phyloP scores from a whole-genome alignment of 2,329 filamentous ascomycete species.

The Purpureocillium lavendulum region DNA sequence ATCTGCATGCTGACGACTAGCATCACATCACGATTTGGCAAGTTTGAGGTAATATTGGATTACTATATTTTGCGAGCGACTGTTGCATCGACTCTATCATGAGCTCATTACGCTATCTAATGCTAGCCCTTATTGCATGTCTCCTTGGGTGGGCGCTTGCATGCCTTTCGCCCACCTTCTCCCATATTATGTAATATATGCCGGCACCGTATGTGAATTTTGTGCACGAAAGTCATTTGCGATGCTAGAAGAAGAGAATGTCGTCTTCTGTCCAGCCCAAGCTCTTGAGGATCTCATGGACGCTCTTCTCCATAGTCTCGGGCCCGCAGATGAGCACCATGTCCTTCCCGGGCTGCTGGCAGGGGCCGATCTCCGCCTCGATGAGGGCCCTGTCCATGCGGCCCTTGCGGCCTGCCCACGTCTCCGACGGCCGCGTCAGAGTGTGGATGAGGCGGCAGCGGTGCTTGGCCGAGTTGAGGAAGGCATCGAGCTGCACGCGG shows the following conservation, averaged over 20 bases:
- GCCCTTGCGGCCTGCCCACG: conserved; percentile 62
- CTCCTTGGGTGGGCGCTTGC: too few species aligned
- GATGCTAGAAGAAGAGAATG: conserved; percentile 15
- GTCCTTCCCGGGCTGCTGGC: conserved; percentile 33
- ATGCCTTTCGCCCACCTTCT: too few species aligned
- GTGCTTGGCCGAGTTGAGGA: conserved; percentile 43
- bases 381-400: conserved; percentile 58
- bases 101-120: too few species aligned
- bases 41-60: too few species aligned
- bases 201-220: too few species aligned
- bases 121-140: too few species aligned
- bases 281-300: conserved; percentile 39
- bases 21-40: too few species aligned
- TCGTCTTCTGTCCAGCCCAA: conserved; percentile 52
- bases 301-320: conserved; percentile 61
- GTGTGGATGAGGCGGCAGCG: conserved; percentile 61
- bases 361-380: conserved; percentile 44
- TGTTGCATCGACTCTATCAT: too few species aligned
- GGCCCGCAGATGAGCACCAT: conserved; percentile 78
- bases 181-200: too few species aligned
- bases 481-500: conserved; percentile 58
- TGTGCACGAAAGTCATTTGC: too few species aligned
- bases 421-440: conserved; percentile 52
- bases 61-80: too few species aligned
- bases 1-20: too few species aligned